These are phyloP conservation scores for Garcia nutans DNA, from an alignment of 345 rosid genomes.

Conservation along the genomic window DNA sequence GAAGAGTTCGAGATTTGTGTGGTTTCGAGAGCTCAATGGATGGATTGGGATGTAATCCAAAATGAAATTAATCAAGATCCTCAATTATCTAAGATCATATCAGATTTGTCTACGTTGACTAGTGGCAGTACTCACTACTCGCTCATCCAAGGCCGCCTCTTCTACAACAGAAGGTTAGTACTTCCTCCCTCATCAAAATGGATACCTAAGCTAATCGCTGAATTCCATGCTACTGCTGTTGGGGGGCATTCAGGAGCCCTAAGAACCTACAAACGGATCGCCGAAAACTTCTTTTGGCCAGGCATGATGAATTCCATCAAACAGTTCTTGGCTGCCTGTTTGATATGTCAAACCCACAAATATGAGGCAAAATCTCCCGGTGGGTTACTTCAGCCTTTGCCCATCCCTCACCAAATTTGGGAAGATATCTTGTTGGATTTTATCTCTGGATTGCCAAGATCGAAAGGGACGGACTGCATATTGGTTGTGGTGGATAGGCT, in stretches of 20 bases:
- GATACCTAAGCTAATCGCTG: not conserved
- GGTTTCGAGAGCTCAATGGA: not conserved
- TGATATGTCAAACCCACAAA: not conserved
- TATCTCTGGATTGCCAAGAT: too few species aligned
- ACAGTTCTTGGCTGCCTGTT: not conserved
- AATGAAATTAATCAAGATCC: not conserved
- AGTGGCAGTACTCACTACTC: too few species aligned
- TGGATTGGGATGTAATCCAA: not conserved
- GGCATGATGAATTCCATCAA: not conserved
- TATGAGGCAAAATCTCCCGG: not conserved
- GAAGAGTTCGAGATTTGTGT: not conserved
- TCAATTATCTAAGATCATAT: too few species aligned
- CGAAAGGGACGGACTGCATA: too few species aligned
- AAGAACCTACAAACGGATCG: not conserved
- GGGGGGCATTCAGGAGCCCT: not conserved
- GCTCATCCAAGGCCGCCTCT: too few species aligned
- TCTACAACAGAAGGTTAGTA: not conserved
- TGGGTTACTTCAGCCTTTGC: not conserved
- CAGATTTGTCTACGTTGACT: too few species aligned
- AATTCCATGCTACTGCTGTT: not conserved
- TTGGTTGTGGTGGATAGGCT: too few species aligned
- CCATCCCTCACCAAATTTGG: not conserved
- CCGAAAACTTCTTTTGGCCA: not conserved
- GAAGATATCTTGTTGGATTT: too few species aligned
- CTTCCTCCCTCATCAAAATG: not conserved